Evolutionary conservation across 1,284 basidiomycete species (phyloP), one percentile per base, ranked within the genome.

Genomic region (Ganoderma meredithae): DNA sequence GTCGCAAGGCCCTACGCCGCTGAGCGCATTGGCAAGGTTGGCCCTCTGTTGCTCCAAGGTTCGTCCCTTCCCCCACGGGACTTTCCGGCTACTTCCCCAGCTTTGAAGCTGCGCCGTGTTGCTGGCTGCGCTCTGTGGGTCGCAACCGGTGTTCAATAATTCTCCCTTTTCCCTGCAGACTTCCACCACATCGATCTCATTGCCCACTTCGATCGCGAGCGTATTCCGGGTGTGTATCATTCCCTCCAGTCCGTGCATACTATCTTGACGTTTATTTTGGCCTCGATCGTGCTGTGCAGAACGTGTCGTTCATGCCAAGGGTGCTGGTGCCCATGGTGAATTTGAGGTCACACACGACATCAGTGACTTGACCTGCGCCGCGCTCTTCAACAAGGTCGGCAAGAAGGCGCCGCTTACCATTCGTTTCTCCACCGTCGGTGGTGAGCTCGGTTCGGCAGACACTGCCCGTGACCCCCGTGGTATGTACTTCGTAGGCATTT

Each of bases 161-260:
- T 44, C 61, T 19, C 60, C 53, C 53, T 40, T 53, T 19, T 66
- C 49, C 36, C 49, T 10, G 27, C 65, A 91, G 94, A 96, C 81
- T 95, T 96, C 83, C 92, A 95, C 80, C 90, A 94, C 80, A 91
- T 95, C 78, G 94, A 97, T 81, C 85, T 94, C 66, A 87, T 97
- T 73, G 91, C 94, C 52, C 95, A 97, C 86, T 97, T 97, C 77
- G 94, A 95, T 81, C 90, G 95, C 66, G 96, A 98, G 84, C 92
- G 96, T 80, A 97, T 98, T 78, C 96, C 96, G 25, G 97, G 73
- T 73, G 61, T 60, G 66, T 68, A 19, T 65, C 22, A 41, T 62
- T 69, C 58, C 67, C 13, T 49, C 53, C 53, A 72, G 17, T 27
- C 59, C n/a, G 17, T 13, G 15, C 39, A 15, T 10, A 9, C 17